A percentile compares a stretch with the other conserved stretches of the same genome.
Conservation (phyloP, 179 eudicot genomes). For the Actinidia polygama region DNA sequence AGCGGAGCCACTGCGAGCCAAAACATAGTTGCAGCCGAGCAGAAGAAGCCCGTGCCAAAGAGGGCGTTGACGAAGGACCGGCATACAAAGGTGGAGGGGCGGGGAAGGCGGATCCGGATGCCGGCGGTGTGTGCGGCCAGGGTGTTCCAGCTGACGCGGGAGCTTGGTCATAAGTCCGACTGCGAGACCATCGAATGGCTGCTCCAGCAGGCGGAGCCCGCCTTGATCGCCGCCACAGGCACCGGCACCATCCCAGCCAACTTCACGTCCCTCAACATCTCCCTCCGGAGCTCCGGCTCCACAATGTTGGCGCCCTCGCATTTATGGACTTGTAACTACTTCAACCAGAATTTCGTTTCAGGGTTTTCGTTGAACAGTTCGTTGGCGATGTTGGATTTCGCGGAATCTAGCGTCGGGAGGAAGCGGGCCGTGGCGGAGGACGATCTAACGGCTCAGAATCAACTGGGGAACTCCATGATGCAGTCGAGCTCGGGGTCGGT, state of each 20-base stretch:
- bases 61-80: slow-evolving; percentile 34
- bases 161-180: slow-evolving; percentile 44
- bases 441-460: slow-evolving; percentile 21
- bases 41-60: no score
- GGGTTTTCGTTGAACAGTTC: slow-evolving; percentile 18
- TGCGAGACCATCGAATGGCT: slow-evolving; percentile 44
- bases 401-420: slow-evolving; percentile 1
- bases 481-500: slow-evolving; percentile 29
- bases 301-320: slow-evolving; percentile 33
- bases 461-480: slow-evolving; percentile 21
- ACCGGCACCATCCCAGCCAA: slow-evolving; percentile 43
- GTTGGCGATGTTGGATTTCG: not conserved
- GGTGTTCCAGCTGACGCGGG: slow-evolving; percentile 39
- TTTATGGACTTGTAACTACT: slow-evolving; percentile 24
- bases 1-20: slow-evolving; percentile 1
- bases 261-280: slow-evolving; percentile 35
- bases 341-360: slow-evolving; percentile 7
- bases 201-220: slow-evolving; percentile 44
- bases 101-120: slow-evolving; percentile 46
- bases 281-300: slow-evolving; percentile 37
- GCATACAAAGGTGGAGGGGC: slow-evolving; percentile 45
- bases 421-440: slow-evolving; percentile 30
- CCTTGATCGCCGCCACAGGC: slow-evolving; percentile 47
- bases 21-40: not conserved
- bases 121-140: slow-evolving; percentile 42